A percentile compares a stretch with the other conserved stretches of the same genome.
Evolutionary conservation across 805 yeast genomes (phyloP).

Genomic region (Suhomyces sp.): DNA sequence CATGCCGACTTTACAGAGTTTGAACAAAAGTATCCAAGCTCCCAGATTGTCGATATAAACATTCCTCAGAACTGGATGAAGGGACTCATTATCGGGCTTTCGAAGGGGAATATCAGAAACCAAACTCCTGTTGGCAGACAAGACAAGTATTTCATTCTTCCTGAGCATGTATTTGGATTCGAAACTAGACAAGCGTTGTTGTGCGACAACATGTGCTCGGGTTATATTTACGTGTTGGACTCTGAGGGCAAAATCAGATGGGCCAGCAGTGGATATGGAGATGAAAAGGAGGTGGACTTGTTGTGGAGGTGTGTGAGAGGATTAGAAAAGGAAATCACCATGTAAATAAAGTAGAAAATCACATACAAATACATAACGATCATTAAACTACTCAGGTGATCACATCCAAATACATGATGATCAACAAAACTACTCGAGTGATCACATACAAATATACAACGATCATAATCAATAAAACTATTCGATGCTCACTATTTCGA

Average conservation of each 20-base stretch:
- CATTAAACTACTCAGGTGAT: no score
- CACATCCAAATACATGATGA: background rate
- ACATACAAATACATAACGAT: background rate
- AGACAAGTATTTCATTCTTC: constrained; percentile 59
- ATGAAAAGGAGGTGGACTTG: constrained; percentile 57
- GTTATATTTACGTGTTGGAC: constrained; percentile 80
- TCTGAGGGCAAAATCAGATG: constrained; percentile 73
- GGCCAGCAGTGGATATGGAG: constrained; percentile 85
- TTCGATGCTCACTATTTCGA: no score
- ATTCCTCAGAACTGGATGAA: constrained; percentile 73
- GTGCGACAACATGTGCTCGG: constrained; percentile 75
- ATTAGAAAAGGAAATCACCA: constrained; percentile 48
- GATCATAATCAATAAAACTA: no score
- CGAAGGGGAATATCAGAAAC: constrained; percentile 42
- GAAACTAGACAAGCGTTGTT: constrained; percentile 56
- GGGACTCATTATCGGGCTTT: constrained; percentile 51
- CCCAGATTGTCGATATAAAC: constrained; percentile 75
- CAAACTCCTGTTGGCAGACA: constrained; percentile 49
- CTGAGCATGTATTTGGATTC: constrained; percentile 56
- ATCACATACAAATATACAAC: background rate
- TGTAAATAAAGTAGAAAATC: background rate
- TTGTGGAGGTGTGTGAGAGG: constrained; percentile 68
- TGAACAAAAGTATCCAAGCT: constrained; percentile 41
- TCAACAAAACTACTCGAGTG: no score
- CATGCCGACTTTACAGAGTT: constrained; percentile 42